Conservation (phyloP, 2,329 filamentous ascomycete species). For the Cercospora citrullina region DNA sequence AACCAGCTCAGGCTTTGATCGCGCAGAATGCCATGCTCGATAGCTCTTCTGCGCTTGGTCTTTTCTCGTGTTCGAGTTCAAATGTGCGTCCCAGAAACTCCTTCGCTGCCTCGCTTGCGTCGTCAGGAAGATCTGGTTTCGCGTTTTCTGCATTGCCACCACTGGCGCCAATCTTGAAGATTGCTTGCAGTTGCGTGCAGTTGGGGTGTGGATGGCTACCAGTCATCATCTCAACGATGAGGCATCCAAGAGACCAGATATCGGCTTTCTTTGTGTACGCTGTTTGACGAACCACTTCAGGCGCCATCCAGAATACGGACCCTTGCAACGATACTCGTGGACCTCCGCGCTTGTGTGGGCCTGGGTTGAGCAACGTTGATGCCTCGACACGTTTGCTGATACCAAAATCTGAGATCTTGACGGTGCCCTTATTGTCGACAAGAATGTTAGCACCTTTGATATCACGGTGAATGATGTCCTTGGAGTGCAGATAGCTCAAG, state of each 20-base stretch:
- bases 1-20: conserved; percentile 26
- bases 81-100: conserved; percentile 86
- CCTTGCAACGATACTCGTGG: conserved; percentile 81
- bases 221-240: conserved; percentile 99
- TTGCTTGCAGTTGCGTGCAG: conserved; percentile 94
- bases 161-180: conserved; percentile 91
- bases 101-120: conserved; percentile 79
- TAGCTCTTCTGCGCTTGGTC: conserved; percentile 88
- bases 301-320: conserved; percentile 99
- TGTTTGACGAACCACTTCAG: conserved; percentile 96
- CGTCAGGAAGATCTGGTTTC: conserved; percentile 82
- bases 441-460: conserved; percentile 99
- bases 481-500: conserved; percentile 87
- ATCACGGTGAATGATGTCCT: conserved; percentile 96
- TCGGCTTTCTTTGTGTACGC: conserved; percentile 98
- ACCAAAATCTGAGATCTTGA: conserved; percentile 99
- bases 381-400: conserved; percentile 98
- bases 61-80: conserved; percentile 89
- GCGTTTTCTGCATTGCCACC: conserved; percentile 58
- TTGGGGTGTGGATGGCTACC: conserved; percentile 95
- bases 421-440: conserved; percentile 97
- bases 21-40: conserved; percentile 71
- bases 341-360: conserved; percentile 54
- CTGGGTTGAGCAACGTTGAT: conserved; percentile 67
- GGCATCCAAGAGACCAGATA: conserved; percentile 95